Evolutionary conservation across 768 basidiomycete genomes (phyloP).

Genomic region (Amanita pallidorosea): DNA sequence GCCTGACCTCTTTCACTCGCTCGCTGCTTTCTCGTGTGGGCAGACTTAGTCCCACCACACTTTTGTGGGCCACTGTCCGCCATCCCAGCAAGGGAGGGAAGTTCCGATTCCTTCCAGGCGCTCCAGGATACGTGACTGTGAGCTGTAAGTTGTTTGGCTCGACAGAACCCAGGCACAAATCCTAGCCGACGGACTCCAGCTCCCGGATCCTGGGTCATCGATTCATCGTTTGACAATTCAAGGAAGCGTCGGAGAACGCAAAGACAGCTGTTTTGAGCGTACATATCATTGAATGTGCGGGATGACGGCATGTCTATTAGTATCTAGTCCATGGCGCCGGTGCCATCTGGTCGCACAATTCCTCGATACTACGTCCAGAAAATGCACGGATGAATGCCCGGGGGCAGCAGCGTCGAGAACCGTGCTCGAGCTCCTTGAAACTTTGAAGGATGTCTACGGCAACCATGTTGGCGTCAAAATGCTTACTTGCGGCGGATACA

Average conservation of each 20-base stretch:
- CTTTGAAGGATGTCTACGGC: conserved; percentile 27
- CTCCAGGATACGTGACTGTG: too few relatives aligned
- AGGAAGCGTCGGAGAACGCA: conserved; percentile 33
- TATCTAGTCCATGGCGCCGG: conserved; percentile 30
- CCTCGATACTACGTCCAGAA: conserved; percentile 36
- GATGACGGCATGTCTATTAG: not conserved
- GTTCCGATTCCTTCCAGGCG: conserved; percentile 27
- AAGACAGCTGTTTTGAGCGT: conserved; percentile 25
- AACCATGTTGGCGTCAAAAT: conserved; percentile 34
- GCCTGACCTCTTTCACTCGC: too few relatives aligned
- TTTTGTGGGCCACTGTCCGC: conserved; percentile 35
- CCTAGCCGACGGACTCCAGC: conserved; percentile 27
- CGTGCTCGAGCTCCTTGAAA: conserved; percentile 39
- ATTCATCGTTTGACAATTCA: conserved; percentile 30
- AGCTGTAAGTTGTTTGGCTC: conserved; percentile 21
- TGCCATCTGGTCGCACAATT: conserved; percentile 39
- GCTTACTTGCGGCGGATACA: conserved; percentile 31
- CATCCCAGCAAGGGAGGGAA: conserved; percentile 30
- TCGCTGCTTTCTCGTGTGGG: too few relatives aligned
- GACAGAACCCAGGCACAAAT: not conserved
- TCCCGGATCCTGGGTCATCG: conserved; percentile 30
- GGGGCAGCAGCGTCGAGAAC: conserved; percentile 50
- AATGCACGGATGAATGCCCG: conserved; percentile 47
- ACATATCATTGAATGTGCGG: not conserved
- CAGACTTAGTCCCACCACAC: too few relatives aligned